Percentiles rank a stretch among this genome's conserved stretches.
Conservation (phyloP, 2,329 filamentous ascomycete genomes). For the Claviceps quebecensis region DNA sequence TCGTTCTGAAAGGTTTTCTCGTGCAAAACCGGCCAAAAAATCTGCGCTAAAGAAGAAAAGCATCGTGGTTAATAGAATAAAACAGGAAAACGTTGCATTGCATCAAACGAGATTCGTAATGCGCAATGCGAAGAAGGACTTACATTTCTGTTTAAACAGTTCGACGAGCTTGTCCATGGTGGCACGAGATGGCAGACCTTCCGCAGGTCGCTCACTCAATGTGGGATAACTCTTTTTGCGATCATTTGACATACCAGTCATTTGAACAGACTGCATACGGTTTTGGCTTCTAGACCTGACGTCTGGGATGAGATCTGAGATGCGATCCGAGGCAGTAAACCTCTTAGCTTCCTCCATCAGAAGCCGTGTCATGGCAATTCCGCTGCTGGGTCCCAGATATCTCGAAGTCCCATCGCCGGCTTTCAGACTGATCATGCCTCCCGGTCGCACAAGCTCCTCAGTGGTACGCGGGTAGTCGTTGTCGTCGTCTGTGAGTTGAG, state of each 20-base stretch:
- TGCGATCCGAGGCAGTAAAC: slow-evolving; percentile 79
- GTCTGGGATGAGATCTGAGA: slow-evolving; percentile 81
- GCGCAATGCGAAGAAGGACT: slow-evolving; percentile 9
- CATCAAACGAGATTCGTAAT: not conserved
- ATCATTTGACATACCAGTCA: slow-evolving; percentile 33
- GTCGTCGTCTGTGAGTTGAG: slow-evolving; percentile 65
- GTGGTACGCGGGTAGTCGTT: slow-evolving; percentile 53
- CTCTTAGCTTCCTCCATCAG: slow-evolving; percentile 95
- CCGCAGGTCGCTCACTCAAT: slow-evolving; percentile 71
- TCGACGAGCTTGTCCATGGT: slow-evolving; percentile 69
- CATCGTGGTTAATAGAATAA: not conserved
- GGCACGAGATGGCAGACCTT: slow-evolving; percentile 56
- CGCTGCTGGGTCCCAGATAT: slow-evolving; percentile 86
- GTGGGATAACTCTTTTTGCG: slow-evolving; percentile 82
- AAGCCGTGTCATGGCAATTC: slow-evolving; percentile 85
- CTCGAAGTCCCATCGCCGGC: slow-evolving; percentile 76
- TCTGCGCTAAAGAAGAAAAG: slow-evolving; percentile 47
- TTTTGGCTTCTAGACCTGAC: slow-evolving; percentile 42
- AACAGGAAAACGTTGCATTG: no score
- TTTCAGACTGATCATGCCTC: slow-evolving; percentile 70
- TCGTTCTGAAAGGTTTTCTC: slow-evolving; percentile 66
- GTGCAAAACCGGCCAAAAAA: slow-evolving; percentile 77
- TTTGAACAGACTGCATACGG: slow-evolving; percentile 45
- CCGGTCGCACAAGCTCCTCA: slow-evolving; percentile 77
- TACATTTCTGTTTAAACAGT: slow-evolving; percentile 75